Evolutionary conservation across 2,329 filamentous ascomycete species (phyloP).

Genomic region (Nigrospora sphaerica): DNA sequence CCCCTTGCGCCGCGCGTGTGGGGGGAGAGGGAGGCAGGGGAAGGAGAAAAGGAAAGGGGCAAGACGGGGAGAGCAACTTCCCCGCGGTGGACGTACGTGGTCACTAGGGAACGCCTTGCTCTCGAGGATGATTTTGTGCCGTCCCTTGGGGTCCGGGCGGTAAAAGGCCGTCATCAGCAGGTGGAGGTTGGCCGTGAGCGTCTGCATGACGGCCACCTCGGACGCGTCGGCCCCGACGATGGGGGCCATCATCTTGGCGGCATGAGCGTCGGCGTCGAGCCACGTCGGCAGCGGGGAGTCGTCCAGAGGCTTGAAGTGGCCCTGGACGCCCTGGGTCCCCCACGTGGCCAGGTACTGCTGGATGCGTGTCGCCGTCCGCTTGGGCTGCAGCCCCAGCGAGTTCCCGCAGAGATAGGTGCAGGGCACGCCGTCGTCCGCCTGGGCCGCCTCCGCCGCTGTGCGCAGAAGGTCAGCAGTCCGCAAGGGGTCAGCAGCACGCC

Average conservation of each 20-base stretch:
- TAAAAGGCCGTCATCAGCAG: conserved; percentile 75
- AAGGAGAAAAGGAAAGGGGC: too few species aligned
- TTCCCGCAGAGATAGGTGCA: conserved; percentile 73
- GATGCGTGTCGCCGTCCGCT: conserved; percentile 55
- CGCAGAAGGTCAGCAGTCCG: too few species aligned
- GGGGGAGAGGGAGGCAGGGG: too few species aligned
- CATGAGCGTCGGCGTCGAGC: conserved; percentile 63
- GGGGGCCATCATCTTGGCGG: conserved; percentile 58
- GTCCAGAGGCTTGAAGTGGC: conserved; percentile 63
- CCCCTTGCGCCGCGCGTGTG: too few species aligned
- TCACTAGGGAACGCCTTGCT: conserved; percentile 77
- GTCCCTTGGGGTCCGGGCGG: conserved; percentile 48
- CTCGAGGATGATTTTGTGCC: conserved; percentile 72
- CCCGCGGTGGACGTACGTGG: conserved; percentile 46
- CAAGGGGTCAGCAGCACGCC: too few species aligned
- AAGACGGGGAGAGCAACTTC: not conserved
- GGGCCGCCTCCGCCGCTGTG: not conserved
- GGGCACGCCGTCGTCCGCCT: conserved; percentile 15
- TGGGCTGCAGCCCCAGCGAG: conserved; percentile 69
- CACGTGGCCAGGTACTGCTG: conserved; percentile 65
- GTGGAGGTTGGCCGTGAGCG: conserved; percentile 71
- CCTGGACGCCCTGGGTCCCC: conserved; percentile 69
- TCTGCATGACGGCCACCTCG: conserved; percentile 76
- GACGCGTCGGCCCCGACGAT: conserved; percentile 61
- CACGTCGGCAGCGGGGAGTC: conserved; percentile 57